These are phyloP conservation scores for Cupressus sempervirens DNA, from an alignment of 75 land plant species.

Conservation along the genomic window DNA sequence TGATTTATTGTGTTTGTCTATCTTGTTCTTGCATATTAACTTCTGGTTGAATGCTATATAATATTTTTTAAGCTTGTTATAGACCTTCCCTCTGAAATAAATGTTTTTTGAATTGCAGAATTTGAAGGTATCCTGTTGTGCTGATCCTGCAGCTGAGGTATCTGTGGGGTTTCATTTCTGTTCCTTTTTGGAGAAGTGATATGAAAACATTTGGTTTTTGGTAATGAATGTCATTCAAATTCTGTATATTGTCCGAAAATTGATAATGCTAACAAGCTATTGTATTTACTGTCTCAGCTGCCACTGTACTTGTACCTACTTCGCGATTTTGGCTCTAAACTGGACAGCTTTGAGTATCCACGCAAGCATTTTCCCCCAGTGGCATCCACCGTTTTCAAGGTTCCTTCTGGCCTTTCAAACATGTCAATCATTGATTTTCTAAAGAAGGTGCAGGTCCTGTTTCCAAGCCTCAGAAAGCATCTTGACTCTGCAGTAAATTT, in stretches of 20 bases:
- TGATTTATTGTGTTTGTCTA: not conserved
- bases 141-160: slow-evolving; percentile 79
- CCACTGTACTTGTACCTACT: slow-evolving; percentile 70
- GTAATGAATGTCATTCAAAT: not conserved
- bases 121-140: slow-evolving; percentile 37
- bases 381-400: slow-evolving; percentile 18
- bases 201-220: slow-evolving; percentile 3
- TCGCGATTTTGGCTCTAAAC: slow-evolving; percentile 62
- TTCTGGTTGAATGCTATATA: not conserved
- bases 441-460: slow-evolving; percentile 36
- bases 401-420: slow-evolving; percentile 36
- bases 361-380: slow-evolving; percentile 32
- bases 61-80: not conserved
- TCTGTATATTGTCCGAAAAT: not conserved
- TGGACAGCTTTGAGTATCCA: slow-evolving; percentile 40
- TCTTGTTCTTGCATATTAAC: not conserved
- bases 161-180: not conserved
- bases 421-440: slow-evolving; percentile 39
- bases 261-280: not conserved
- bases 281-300: slow-evolving; percentile 39
- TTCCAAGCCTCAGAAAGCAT: slow-evolving; percentile 57
- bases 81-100: not conserved
- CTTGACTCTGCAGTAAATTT: slow-evolving; percentile 49
- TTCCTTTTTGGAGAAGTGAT: not conserved
- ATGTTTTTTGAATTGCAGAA: slow-evolving; percentile 9